A percentile compares a stretch with the other conserved stretches of the same genome.
Conservation (phyloP, 495 filamentous ascomycete genomes). For the Coniosporium apollinis region DNA sequence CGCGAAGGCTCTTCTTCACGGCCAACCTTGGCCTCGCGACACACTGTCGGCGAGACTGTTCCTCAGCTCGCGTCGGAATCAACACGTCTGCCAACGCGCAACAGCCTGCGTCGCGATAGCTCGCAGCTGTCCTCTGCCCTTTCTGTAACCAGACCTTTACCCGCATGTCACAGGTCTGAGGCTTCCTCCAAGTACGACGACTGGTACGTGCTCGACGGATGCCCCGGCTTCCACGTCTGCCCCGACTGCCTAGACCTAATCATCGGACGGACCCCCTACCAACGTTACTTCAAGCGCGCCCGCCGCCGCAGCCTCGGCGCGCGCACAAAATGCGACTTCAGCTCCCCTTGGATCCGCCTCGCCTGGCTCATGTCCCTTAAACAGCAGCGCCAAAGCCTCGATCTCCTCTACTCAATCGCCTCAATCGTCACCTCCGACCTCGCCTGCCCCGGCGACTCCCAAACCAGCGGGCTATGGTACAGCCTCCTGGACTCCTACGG, state of each 20-base stretch:
- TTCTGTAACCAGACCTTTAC: no score
- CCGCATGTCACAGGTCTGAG: constrained; percentile 36
- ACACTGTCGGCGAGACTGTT: constrained; percentile 5
- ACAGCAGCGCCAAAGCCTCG: constrained; percentile 33
- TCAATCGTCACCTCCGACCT: constrained; percentile 24
- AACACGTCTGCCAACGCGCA: neutral
- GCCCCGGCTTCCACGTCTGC: constrained; percentile 43
- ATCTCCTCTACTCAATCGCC: constrained; percentile 37
- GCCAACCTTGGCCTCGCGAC: constrained; percentile 6
- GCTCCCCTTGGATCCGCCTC: constrained; percentile 46
- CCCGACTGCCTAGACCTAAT: constrained; percentile 39
- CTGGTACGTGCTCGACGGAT: constrained; percentile 46
- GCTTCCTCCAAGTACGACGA: constrained; percentile 36
- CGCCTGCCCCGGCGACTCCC: constrained; percentile 35
- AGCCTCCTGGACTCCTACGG: constrained; percentile 38
- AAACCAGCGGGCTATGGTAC: constrained; percentile 38
- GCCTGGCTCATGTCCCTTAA: constrained; percentile 48
- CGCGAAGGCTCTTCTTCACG: no score
- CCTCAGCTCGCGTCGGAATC: neutral
- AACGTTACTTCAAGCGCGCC: constrained; percentile 33
- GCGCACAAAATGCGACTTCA: constrained; percentile 40
- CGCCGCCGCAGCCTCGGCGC: constrained; percentile 24
- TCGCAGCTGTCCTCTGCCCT: no score
- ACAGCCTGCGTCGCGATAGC: no score
- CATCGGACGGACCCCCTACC: constrained; percentile 37